phyloP scores from a whole-genome alignment of 2,329 filamentous ascomycete genomes.

The Epichloe brachyelytri region DNA sequence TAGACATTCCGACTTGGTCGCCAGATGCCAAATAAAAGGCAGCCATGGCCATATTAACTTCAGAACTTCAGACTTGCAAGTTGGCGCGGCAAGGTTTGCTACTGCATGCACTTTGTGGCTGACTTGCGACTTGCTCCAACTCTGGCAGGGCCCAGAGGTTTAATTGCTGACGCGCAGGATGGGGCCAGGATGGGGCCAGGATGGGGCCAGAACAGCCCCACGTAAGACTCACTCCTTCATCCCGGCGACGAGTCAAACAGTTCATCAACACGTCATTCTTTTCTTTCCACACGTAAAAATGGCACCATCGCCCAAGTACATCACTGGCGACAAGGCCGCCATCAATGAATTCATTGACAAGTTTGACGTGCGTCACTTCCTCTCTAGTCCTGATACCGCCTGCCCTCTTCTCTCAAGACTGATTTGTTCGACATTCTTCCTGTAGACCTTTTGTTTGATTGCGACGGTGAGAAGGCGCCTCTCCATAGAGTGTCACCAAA shows the following conservation, averaged over 20 bases:
- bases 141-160: too few relatives aligned
- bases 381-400: not conserved
- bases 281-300: slow-evolving; percentile 6
- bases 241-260: not conserved
- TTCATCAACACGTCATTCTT: not conserved
- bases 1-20: not conserved
- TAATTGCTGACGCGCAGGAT: too few relatives aligned
- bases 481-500: not conserved
- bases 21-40: too few relatives aligned
- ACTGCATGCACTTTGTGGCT: not conserved
- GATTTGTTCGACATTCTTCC: not conserved
- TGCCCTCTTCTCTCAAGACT: not conserved
- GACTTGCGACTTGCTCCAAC: too few relatives aligned
- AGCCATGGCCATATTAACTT: too few relatives aligned
- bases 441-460: slow-evolving; percentile 71
- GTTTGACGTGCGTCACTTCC: slow-evolving; percentile 64
- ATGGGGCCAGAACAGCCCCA: too few relatives aligned
- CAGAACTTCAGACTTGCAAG: not conserved
- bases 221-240: too few relatives aligned
- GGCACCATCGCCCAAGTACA: slow-evolving; percentile 37
- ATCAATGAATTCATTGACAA: slow-evolving; percentile 75
- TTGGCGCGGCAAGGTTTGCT: not conserved
- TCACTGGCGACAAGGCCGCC: slow-evolving; percentile 66
- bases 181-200: too few relatives aligned
- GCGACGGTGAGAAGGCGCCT: slow-evolving; percentile 58